These are phyloP conservation scores for Rhododendron kiyosumense DNA, from an alignment of 148 eudicot genomes.

Conservation along the genomic window DNA sequence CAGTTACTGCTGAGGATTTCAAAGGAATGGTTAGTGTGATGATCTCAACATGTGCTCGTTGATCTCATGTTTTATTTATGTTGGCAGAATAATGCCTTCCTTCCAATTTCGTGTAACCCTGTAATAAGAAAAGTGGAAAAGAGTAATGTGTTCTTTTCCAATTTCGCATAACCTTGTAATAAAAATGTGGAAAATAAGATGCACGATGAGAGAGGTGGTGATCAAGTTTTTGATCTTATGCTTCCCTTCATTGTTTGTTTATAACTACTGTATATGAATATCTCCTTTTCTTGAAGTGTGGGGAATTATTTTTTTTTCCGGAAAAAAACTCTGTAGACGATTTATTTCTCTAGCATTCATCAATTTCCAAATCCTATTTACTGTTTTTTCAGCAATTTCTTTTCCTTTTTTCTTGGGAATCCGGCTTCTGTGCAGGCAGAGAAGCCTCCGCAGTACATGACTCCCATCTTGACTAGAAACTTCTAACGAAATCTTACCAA, in stretches of 20 bases:
- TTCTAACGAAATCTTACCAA: too few relatives aligned
- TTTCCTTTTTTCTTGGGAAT: neutral
- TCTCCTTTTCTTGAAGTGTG: neutral
- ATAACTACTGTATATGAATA: neutral
- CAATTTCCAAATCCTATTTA: neutral
- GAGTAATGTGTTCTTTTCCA: neutral
- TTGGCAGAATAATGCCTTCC: neutral
- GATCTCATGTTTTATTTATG: neutral
- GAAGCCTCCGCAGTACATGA: too few relatives aligned
- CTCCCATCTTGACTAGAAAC: neutral
- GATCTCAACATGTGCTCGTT: conserved; percentile 16
- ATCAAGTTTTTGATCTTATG: conserved; percentile 1
- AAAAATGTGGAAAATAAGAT: neutral
- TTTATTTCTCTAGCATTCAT: neutral
- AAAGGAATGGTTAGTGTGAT: neutral
- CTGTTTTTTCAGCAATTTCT: neutral
- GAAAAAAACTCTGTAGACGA: neutral
- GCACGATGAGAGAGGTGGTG: neutral
- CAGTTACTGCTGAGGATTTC: neutral
- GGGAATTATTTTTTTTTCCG: neutral
- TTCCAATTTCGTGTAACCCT: neutral
- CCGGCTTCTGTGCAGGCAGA: neutral
- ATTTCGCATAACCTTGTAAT: neutral
- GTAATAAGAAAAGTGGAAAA: neutral
- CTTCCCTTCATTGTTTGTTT: neutral